Evolutionary conservation across 2,329 filamentous ascomycete genomes (phyloP), one percentile per base, ranked within the genome.

Genomic region (Basipetospora chlamydospora): DNA sequence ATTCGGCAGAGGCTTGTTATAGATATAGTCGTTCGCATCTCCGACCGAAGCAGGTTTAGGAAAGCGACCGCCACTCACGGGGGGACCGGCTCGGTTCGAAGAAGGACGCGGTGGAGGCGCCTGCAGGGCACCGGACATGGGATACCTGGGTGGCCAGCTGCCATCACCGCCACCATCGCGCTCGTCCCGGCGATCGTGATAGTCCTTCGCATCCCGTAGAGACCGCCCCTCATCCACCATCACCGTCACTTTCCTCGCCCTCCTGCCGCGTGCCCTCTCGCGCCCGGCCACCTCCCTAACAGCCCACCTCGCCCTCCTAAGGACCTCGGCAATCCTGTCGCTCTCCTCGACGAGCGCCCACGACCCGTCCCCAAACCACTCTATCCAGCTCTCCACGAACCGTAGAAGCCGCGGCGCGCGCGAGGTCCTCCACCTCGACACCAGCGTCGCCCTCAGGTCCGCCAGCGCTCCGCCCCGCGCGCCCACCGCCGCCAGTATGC

Each of bases 401-500:
- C 50, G 49, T 37, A 52, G 44, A 6, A 70, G 43, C 8, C 55
- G 54, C 15, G 64, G 61, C 6, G 39, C 30, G 6, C 12, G 8
- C 4, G 16, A 6, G 4, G 16, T 7, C 3, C 17, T 16, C n/a
- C n/a, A n/a, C 23, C 67, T 57, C 22, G 59, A 57, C 8, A 60
- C 20, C 37, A 71, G 44, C 28, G 55, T 51, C 3, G 64, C 59
- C 20, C 61, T 50, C 22, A 75, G 45, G 44, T 69, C 66, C 5
- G 53, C 47, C 3, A 75, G 48, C 2, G 60, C 43, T 12, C 54
- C 47, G 4, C 46, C 49, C 22, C 57, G 55, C 0, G 61, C 62
- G 2, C 68, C 68, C 1, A 75, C 46, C 3, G 56, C 54, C 2
- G 64, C 57, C 10, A 74, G 48, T 20, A 69, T 61, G 42, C 70